Evolutionary conservation across 306 rosid species (phyloP).

Genomic region (Quercus wislizeni): DNA sequence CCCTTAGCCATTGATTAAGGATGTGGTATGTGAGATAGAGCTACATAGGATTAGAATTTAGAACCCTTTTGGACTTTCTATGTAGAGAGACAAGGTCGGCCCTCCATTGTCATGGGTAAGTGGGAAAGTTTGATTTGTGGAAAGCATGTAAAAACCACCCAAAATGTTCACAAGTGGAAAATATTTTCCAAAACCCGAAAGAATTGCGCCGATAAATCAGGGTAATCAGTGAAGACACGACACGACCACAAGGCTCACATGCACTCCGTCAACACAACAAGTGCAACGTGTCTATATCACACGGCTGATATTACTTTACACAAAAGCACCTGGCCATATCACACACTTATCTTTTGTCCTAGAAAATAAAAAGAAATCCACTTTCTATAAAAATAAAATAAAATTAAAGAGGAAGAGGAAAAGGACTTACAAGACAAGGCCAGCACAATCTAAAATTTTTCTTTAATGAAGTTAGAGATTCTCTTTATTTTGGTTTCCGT

Average conservation of each 20-base stretch:
- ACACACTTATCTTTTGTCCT: neutral
- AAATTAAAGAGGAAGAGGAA: neutral
- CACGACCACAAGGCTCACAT: constrained; percentile 27
- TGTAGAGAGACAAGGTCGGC: neutral
- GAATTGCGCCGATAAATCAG: constrained; percentile 47
- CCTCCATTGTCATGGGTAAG: neutral
- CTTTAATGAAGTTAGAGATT: neutral
- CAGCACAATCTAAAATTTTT: neutral
- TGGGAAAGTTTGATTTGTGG: constrained; percentile 3
- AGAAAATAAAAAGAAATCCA: no score
- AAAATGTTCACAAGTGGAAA: neutral
- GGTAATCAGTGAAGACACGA: constrained; percentile 22
- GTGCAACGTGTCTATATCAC: constrained; percentile 24
- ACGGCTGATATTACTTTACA: constrained; percentile 6
- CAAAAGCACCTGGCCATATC: neutral
- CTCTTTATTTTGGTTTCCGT: constrained; percentile 6
- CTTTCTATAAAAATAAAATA: neutral
- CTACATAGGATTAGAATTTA: neutral
- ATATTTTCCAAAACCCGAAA: neutral
- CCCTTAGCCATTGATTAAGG: no score
- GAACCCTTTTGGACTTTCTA: neutral
- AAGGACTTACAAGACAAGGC: neutral
- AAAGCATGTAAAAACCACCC: neutral
- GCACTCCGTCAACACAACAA: neutral
- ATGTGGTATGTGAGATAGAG: neutral